Evolutionary conservation across 148 eudicot species (phyloP).

Genomic region (Polygonum maritimum): DNA sequence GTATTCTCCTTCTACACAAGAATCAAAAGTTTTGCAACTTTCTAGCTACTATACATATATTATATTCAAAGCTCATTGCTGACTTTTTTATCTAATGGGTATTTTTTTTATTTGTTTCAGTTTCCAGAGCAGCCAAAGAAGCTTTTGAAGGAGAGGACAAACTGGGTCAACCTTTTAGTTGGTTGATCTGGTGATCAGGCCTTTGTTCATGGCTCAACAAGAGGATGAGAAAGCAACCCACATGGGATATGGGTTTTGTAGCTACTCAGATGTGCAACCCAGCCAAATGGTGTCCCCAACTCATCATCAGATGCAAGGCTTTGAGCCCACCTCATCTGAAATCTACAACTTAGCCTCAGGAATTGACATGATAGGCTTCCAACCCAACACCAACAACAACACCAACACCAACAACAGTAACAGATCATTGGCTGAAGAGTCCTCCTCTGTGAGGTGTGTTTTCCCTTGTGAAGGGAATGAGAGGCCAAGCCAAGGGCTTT

Average conservation of each 20-base stretch:
- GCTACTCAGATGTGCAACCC: neutral
- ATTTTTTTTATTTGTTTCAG: neutral
- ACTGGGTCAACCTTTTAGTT: neutral
- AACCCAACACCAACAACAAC: neutral
- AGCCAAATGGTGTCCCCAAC: neutral
- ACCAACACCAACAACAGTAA: slow-evolving; percentile 5
- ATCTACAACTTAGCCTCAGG: slow-evolving; percentile 10
- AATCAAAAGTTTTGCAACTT: neutral
- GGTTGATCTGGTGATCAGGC: neutral
- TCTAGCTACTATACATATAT: neutral
- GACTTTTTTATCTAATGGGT: too few species aligned
- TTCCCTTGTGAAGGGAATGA: slow-evolving; percentile 81
- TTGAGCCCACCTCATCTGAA: neutral
- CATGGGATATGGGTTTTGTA: slow-evolving; percentile 3
- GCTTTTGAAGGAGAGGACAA: neutral
- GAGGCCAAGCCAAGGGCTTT: slow-evolving; percentile 90
- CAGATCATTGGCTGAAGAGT: neutral
- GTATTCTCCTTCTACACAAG: neutral
- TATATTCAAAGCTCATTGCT: neutral
- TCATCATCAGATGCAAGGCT: neutral
- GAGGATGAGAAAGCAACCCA: slow-evolving; percentile 22
- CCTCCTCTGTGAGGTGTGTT: slow-evolving; percentile 49
- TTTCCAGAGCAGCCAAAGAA: neutral
- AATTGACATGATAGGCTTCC: slow-evolving; percentile 10
- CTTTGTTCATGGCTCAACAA: slow-evolving; percentile 11